A percentile compares a stretch with the other conserved stretches of the same genome.
These are phyloP conservation scores for Myxozyma nipponensis DNA, from an alignment of 805 yeast genomes.

Conservation along the genomic window DNA sequence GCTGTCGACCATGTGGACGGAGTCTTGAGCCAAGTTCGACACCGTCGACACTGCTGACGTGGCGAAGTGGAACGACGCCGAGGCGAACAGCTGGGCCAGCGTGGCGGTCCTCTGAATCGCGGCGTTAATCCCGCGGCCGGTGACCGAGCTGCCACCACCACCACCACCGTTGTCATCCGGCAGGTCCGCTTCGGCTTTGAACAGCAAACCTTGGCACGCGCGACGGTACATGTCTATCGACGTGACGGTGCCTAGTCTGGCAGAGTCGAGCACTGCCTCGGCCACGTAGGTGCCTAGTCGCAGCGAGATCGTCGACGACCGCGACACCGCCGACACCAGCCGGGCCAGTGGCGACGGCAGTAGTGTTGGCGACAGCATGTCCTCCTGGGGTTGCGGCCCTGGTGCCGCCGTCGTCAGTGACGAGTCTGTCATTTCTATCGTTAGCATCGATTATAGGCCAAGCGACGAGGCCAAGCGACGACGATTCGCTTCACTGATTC, in stretches of 20 bases:
- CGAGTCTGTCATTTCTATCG: no score
- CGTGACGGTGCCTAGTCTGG: conserved; percentile 31
- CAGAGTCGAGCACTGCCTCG: conserved; percentile 32
- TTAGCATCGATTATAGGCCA: no score
- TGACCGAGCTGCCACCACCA: no score
- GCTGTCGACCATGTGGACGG: conserved; percentile 33
- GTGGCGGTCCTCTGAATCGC: conserved; percentile 31
- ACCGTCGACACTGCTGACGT: conserved; percentile 29
- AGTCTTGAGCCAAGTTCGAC: conserved; percentile 32
- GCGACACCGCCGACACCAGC: conserved; percentile 32
- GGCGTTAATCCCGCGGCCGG: no score
- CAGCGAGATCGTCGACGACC: conserved; percentile 32
- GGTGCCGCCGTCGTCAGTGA: neutral
- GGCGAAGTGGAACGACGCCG: conserved; percentile 34
- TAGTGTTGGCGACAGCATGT: conserved; percentile 25
- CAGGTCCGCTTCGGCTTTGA: conserved; percentile 34
- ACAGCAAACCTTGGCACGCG: conserved; percentile 32
- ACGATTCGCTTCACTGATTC: no score
- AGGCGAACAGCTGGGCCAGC: conserved; percentile 33
- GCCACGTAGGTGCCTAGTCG: conserved; percentile 32
- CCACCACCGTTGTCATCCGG: conserved; percentile 32
- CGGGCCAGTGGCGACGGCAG: conserved; percentile 32
- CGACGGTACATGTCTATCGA: conserved; percentile 33
- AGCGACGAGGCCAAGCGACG: no score
- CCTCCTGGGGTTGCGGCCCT: neutral